Evolutionary conservation across 176 grass and related monocot genomes (phyloP).

Genomic region (Bromus sterilis): DNA sequence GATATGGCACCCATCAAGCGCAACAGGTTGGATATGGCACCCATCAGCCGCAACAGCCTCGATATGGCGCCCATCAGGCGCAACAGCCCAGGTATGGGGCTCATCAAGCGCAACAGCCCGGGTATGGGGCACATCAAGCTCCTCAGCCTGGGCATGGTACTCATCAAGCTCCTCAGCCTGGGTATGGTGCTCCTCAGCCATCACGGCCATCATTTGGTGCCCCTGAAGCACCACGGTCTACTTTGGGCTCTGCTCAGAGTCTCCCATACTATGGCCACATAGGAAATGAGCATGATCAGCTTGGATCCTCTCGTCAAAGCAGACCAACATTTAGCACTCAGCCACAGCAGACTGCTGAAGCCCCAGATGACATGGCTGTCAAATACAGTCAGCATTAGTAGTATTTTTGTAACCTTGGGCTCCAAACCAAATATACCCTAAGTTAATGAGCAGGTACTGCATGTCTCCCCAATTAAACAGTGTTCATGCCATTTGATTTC

Average conservation of each 20-base stretch:
- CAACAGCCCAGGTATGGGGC: background rate
- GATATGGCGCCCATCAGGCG: background rate
- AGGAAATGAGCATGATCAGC: background rate
- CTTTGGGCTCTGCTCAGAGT: background rate
- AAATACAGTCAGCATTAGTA: background rate
- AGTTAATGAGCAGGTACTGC: background rate
- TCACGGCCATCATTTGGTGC: conserved; percentile 8
- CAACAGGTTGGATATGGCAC: background rate
- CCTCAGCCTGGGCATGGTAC: background rate
- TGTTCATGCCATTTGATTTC: background rate
- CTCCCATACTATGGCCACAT: background rate
- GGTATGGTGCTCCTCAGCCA: background rate
- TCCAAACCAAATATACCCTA: background rate
- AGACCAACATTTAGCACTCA: background rate
- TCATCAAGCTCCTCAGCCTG: background rate
- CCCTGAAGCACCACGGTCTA: conserved; percentile 26
- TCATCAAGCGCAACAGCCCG: background rate
- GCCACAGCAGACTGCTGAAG: conserved; percentile 11
- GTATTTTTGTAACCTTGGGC: background rate
- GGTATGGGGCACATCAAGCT: background rate
- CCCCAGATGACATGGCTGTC: background rate
- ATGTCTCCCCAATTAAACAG: background rate
- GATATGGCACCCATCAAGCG: background rate
- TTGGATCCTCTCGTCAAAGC: background rate
- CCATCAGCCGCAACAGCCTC: background rate